Evolutionary conservation across 2,329 filamentous ascomycete genomes (phyloP), one percentile per base, ranked within the genome.

Genomic region (Verticillium zaregamsianum): DNA sequence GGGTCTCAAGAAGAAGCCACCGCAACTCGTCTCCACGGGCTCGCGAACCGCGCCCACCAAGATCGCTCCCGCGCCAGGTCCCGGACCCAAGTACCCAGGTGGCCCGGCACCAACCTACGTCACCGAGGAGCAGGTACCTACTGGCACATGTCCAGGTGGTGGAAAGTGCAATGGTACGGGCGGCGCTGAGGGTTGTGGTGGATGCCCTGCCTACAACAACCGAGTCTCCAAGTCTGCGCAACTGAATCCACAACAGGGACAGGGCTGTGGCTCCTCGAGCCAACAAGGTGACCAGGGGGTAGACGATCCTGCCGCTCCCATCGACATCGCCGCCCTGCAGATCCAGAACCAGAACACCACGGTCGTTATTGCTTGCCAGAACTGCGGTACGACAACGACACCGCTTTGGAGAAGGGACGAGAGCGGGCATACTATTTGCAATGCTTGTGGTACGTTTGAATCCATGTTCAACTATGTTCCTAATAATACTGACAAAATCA

Each of bases 201-300:
- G 95, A 14, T 99, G 95, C 72, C 95, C 95, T 39, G 95, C 95
- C 2, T 99, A 92, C 81, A 99, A 99, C 81, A 99, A 99, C 72
- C 87, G 95, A 59, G 88, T 98, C 45, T 91, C 94, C 37, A 98
- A 97, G 75, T 91, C 87, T 56, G 90, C 91, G 20, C 90, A 90
- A 73, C 86, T 90, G 67, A 88, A 81, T 60, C 79, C 87, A 60
- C 80, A 82, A 64, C 82, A 83, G 66, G 79, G 76, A 59, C 76
- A 79, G 63, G 71, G 74, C 59, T 70, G 74, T 28, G 76, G 76
- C 58, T 61, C 70, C 37, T 65, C 67, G 7, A 63, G 62, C 59
- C 70, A 68, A 37, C 65, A 68, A 60, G 58, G 60, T 11, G 68
- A 69, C 7, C 65, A 66, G 28, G 66, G 58, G n/a, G 59, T 62